Evolutionary conservation across 768 basidiomycete genomes (phyloP), one percentile per base, ranked within the genome.

Genomic region (Tricholoma saponaceum): DNA sequence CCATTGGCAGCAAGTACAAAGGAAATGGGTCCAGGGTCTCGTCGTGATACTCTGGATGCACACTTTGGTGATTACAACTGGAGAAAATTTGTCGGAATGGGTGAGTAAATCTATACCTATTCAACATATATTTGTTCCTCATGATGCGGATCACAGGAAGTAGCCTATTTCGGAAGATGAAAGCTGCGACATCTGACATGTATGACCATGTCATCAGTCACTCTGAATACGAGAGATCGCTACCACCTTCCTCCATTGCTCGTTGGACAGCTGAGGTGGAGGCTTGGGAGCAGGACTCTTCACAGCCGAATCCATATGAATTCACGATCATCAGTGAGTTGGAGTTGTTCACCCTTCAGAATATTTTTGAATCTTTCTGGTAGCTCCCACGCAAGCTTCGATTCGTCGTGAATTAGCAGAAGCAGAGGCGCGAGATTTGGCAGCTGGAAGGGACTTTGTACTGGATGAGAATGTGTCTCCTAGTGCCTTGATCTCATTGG

Each of bases 21-120:
- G 46, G 70, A 74, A 55, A 77, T 77, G 76, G 67, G 69, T 0
- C 67, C 69, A 0, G 71, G 70, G 9, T 54, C 64, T 7, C 59
- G 69, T 5, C 60, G 55, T 0, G 72, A 73, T 37, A 68, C 62
- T 0, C 33, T 73, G 0, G 66, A 75, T 39, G 64, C 64, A 44
- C 62, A 70, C 32, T 64, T 68, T 30, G 64, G 67, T 14, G 65
- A 68, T 25, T 62, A 62, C 26, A 70, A 72, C 35, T 72, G 66
- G 66, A 25, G 55, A 8, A 32, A 32, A 32, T 2, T 32, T 32
- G 30, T 32, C 30, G 12, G 30, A 32, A 32, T 32, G 30, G 30
- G 30, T 32, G 30, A 32, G 30, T 32, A 28, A 28, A 35, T 13
- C 5, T 16, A 41, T 5, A 25, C 20, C 8, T 47, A 20, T 43